These are phyloP conservation scores for Basipetospora sp. DNA, from an alignment of 2,329 filamentous ascomycete species.

Conservation along the genomic window DNA sequence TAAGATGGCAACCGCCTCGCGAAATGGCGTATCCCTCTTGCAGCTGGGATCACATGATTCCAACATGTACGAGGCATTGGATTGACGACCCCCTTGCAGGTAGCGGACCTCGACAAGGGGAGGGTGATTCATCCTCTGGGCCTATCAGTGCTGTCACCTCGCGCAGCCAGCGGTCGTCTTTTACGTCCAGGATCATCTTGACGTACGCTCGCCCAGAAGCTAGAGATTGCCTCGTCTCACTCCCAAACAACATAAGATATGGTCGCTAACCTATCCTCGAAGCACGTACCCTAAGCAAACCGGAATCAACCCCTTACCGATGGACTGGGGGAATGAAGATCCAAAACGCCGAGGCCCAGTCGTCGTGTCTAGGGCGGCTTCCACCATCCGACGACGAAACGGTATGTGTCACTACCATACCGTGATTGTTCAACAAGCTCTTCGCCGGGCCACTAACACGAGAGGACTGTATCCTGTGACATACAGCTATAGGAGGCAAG, in stretches of 20 bases:
- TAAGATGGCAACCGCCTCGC: neutral
- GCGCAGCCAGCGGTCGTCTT: slow-evolving; percentile 25
- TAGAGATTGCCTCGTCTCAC: neutral
- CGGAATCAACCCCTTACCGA: slow-evolving; percentile 76
- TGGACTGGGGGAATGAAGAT: slow-evolving; percentile 76
- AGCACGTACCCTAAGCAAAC: slow-evolving; percentile 85
- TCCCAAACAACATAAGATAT: too few relatives aligned
- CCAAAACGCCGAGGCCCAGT: slow-evolving; percentile 67
- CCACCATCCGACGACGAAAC: slow-evolving; percentile 68
- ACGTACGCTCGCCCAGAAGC: too few relatives aligned
- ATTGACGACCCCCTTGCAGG: too few relatives aligned
- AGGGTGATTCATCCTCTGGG: too few relatives aligned
- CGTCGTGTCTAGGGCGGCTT: slow-evolving; percentile 62
- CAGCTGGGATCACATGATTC: neutral
- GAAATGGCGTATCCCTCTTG: neutral
- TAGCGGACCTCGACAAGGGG: too few relatives aligned
- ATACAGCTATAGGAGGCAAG: slow-evolving; percentile 42
- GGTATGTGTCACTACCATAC: slow-evolving; percentile 36
- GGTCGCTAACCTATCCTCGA: slow-evolving; percentile 8
- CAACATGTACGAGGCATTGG: neutral
- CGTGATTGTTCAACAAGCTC: slow-evolving; percentile 7
- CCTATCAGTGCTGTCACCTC: slow-evolving; percentile 14
- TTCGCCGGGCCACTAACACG: slow-evolving; percentile 16
- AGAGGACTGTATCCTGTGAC: neutral
- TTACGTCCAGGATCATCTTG: slow-evolving; percentile 16